A percentile compares a stretch with the other conserved stretches of the same genome.
These are phyloP conservation scores for Nigrospora oryzae DNA, from an alignment of 2,329 filamentous ascomycete genomes.

Conservation along the genomic window DNA sequence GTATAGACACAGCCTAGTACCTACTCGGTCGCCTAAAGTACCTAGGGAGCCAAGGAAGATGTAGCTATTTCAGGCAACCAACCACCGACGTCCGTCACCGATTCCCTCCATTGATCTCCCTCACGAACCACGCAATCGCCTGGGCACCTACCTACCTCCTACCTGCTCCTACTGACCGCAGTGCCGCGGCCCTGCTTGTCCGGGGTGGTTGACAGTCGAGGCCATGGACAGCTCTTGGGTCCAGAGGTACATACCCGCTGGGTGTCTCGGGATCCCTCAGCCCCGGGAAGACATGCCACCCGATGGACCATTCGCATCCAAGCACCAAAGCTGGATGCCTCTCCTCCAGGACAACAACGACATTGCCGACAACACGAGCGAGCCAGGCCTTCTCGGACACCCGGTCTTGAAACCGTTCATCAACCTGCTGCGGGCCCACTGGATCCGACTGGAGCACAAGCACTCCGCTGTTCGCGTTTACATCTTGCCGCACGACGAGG, in stretches of 20 bases:
- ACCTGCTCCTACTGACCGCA: too few relatives aligned
- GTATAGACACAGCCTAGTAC: too few relatives aligned
- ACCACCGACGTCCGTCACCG: too few relatives aligned
- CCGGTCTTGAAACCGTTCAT: constrained; percentile 13
- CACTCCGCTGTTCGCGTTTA: constrained; percentile 41
- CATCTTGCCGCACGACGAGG: constrained; percentile 58
- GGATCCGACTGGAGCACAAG: constrained; percentile 35
- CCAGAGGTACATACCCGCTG: constrained; percentile 29
- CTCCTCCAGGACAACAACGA: constrained; percentile 14
- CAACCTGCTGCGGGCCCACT: constrained; percentile 25
- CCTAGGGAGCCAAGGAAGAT: too few relatives aligned
- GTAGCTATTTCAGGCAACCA: too few relatives aligned
- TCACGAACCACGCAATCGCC: too few relatives aligned
- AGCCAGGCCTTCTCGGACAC: constrained; percentile 18
- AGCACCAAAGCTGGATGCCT: constrained; percentile 16
- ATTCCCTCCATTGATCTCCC: too few relatives aligned
- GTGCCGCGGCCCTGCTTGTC: too few relatives aligned
- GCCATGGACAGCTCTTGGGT: constrained; percentile 5
- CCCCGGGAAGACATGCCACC: constrained; percentile 8
- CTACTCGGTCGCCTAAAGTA: too few relatives aligned
- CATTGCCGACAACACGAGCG: constrained; percentile 12
- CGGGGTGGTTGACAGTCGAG: too few relatives aligned
- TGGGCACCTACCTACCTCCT: too few relatives aligned
- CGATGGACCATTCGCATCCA: constrained; percentile 7
- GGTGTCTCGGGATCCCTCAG: constrained; percentile 24